phyloP scores from a whole-genome alignment of 352 stramenopile genomes.

The Phytophthora sp. region DNA sequence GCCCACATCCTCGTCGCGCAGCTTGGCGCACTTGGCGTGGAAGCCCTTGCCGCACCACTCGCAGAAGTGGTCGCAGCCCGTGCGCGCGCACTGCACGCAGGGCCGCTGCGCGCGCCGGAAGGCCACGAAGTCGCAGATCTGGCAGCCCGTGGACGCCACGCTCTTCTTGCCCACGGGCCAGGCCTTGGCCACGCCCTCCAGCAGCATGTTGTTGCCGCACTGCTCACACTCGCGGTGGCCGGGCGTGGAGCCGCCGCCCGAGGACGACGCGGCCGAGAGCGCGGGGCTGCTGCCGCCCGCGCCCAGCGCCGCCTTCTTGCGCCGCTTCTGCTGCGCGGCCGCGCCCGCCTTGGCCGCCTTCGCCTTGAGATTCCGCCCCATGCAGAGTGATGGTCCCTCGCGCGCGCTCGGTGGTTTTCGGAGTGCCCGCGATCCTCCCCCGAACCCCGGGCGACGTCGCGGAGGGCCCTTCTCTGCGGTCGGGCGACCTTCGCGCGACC shows the following conservation, averaged over 20 bases:
- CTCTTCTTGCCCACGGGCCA: slow-evolving; percentile 57
- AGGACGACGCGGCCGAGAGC: slow-evolving; percentile 34
- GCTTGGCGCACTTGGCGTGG: slow-evolving; percentile 72
- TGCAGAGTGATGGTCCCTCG: slow-evolving; percentile 41
- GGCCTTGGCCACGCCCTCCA: slow-evolving; percentile 51
- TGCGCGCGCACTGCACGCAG: slow-evolving; percentile 67
- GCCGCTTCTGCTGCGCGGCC: slow-evolving; percentile 33
- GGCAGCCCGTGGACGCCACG: slow-evolving; percentile 55
- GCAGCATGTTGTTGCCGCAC: slow-evolving; percentile 46
- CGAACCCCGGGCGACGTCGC: slow-evolving; percentile 12
- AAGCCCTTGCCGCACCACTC: slow-evolving; percentile 87
- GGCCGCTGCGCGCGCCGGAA: slow-evolving; percentile 71
- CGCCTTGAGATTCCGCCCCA: slow-evolving; percentile 40
- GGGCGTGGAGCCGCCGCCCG: slow-evolving; percentile 36
- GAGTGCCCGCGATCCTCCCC: slow-evolving; percentile 41
- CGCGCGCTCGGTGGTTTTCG: slow-evolving; percentile 26
- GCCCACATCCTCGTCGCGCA: slow-evolving; percentile 56
- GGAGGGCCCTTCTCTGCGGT: slow-evolving; percentile 4
- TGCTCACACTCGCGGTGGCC: slow-evolving; percentile 63
- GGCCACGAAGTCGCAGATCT: slow-evolving; percentile 85
- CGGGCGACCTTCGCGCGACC: slow-evolving; percentile 22
- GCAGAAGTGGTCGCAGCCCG: slow-evolving; percentile 80
- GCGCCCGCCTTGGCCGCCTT: slow-evolving; percentile 28
- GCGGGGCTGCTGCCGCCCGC: slow-evolving; percentile 26
- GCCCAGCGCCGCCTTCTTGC: slow-evolving; percentile 32